Evolutionary conservation across 768 basidiomycete genomes (phyloP).

Genomic region (Exsudoporus frostii): DNA sequence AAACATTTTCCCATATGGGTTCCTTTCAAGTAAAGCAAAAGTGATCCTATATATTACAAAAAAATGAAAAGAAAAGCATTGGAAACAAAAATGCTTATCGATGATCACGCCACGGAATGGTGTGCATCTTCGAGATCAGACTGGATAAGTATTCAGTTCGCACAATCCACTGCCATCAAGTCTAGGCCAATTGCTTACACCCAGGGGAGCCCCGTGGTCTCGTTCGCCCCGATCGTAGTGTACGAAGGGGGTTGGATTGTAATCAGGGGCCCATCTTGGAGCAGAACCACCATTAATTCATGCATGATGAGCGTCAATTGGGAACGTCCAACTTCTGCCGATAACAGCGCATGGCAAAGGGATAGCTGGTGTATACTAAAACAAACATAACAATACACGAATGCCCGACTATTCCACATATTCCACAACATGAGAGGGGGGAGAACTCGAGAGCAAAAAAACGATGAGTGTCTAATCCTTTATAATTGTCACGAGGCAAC

Average conservation of each 20-base stretch:
- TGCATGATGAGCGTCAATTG: background rate
- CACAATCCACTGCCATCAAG: conserved; percentile 13
- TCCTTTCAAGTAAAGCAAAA: background rate
- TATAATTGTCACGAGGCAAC: background rate
- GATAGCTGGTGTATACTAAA: conserved; percentile 4
- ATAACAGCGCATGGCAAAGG: background rate
- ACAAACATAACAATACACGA: conserved; percentile 27
- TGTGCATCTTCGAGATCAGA: conserved; percentile 22
- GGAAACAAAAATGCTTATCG: conserved; percentile 15
- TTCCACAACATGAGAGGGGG: conserved; percentile 8
- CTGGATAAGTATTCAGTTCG: conserved; percentile 14
- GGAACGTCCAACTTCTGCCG: background rate
- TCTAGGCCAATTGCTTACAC: conserved; percentile 5
- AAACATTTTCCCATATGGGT: background rate
- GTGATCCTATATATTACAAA: too few species aligned
- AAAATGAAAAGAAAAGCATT: background rate
- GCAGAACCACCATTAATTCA: background rate
- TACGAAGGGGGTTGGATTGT: background rate
- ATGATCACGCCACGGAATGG: background rate
- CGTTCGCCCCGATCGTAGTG: conserved; percentile 1
- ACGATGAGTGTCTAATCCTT: conserved; percentile 16
- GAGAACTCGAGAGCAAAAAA: conserved; percentile 5
- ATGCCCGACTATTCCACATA: conserved; percentile 10
- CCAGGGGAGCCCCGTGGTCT: conserved; percentile 18
- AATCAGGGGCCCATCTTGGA: conserved; percentile 5